phyloP scores from a whole-genome alignment of 768 basidiomycete genomes.

The Austroboletus festivus region DNA sequence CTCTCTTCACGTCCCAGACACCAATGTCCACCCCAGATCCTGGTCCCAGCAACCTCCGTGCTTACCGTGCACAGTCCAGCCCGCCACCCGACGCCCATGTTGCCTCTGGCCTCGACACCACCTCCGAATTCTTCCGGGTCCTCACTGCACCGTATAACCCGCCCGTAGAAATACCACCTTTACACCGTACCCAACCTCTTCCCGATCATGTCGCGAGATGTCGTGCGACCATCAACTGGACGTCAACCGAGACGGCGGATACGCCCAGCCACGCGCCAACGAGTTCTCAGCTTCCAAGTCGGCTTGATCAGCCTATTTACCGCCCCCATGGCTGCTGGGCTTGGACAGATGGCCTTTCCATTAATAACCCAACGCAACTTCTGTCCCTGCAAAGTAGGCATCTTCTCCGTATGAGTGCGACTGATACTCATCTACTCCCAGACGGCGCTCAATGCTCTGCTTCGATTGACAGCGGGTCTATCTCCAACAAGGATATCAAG shows the following conservation, averaged over 20 bases:
- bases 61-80: slow-evolving; percentile 5
- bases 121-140: slow-evolving; percentile 29
- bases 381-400: slow-evolving; percentile 25
- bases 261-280: background rate
- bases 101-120: too few relatives aligned
- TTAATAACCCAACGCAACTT: slow-evolving; percentile 28
- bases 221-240: slow-evolving; percentile 30
- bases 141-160: slow-evolving; percentile 27
- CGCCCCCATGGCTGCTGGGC: slow-evolving; percentile 32
- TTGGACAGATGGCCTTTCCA: slow-evolving; percentile 27
- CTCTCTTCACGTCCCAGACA: background rate
- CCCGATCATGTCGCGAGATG: slow-evolving; percentile 23
- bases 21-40: slow-evolving; percentile 22
- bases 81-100: slow-evolving; percentile 6
- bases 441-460: slow-evolving; percentile 37
- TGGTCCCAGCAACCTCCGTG: slow-evolving; percentile 17
- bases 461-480: slow-evolving; percentile 34
- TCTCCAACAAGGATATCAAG: slow-evolving; percentile 27
- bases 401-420: background rate
- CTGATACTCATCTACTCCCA: slow-evolving; percentile 16
- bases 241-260: slow-evolving; percentile 2
- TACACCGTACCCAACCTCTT: slow-evolving; percentile 15
- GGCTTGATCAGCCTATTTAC: slow-evolving; percentile 25
- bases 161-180: background rate
- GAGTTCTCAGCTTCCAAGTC: slow-evolving; percentile 2